phyloP scores from a whole-genome alignment of 1,139 yeast species.

The Taphrina pruni region DNA sequence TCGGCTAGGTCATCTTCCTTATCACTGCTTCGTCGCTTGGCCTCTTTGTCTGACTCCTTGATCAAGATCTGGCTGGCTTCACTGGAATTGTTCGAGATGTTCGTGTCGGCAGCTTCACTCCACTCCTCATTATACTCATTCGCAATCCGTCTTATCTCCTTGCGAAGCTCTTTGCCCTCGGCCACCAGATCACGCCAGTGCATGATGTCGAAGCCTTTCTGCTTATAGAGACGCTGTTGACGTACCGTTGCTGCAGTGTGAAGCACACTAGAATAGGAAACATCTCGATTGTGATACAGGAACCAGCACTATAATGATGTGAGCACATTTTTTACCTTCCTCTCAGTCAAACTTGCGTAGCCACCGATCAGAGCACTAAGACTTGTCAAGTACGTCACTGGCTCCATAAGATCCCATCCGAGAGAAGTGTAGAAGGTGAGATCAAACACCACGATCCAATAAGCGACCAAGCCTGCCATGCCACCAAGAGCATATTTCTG shows the following conservation, averaged over 20 bases:
- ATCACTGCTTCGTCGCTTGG: constrained; percentile 3
- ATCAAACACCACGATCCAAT: constrained; percentile 31
- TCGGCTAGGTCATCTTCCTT: constrained; percentile 38
- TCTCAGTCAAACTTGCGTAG: constrained; percentile 11
- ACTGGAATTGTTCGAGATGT: constrained; percentile 16
- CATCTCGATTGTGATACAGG: constrained; percentile 37
- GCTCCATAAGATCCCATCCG: constrained; percentile 42
- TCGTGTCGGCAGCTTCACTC: constrained; percentile 20
- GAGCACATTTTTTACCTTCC: not conserved
- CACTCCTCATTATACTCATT: constrained; percentile 36
- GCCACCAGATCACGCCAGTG: constrained; percentile 37
- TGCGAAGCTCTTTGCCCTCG: constrained; percentile 37
- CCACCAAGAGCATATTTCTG: constrained; percentile 25
- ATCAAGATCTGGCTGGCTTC: constrained; percentile 32
- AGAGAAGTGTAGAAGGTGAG: constrained; percentile 35
- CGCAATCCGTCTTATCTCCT: constrained; percentile 35
- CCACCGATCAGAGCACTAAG: constrained; percentile 35
- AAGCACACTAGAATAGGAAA: constrained; percentile 29
- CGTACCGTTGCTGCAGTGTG: constrained; percentile 35
- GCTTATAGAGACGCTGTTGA: constrained; percentile 30
- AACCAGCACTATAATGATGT: constrained; percentile 18
- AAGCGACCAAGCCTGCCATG: constrained; percentile 28
- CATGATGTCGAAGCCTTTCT: constrained; percentile 32
- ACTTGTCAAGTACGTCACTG: constrained; percentile 35
- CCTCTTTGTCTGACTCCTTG: constrained; percentile 14